Evolutionary conservation across 163 green algal species (phyloP).

Genomic region (Dunaliella salina): DNA sequence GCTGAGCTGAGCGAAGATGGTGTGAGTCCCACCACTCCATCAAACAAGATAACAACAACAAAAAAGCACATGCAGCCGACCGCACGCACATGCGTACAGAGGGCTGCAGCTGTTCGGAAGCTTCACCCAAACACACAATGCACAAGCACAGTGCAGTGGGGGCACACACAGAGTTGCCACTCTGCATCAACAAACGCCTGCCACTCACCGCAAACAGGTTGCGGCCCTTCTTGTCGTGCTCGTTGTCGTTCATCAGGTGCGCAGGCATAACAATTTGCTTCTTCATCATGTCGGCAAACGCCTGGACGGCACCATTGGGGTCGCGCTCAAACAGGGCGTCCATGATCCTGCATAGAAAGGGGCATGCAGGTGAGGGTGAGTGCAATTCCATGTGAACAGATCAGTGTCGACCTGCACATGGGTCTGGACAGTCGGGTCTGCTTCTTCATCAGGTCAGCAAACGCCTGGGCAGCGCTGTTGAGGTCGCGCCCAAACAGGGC

Average conservation of each 20-base stretch:
- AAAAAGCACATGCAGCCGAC: too few relatives aligned
- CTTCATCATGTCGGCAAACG: slow-evolving; percentile 96
- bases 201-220: slow-evolving; percentile 70
- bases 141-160: too few relatives aligned
- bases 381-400: background rate
- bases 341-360: slow-evolving; percentile 5
- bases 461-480: slow-evolving; percentile 79
- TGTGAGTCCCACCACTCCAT: too few relatives aligned
- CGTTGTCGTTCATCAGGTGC: slow-evolving; percentile 88
- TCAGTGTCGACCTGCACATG: too few relatives aligned
- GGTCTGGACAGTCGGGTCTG: slow-evolving; percentile 72
- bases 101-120: too few relatives aligned
- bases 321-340: slow-evolving; percentile 76
- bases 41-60: too few relatives aligned
- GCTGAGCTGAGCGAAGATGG: too few relatives aligned
- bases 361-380: background rate
- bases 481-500: slow-evolving; percentile 80
- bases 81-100: too few relatives aligned
- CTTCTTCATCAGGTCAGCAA: slow-evolving; percentile 98
- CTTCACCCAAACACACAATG: too few relatives aligned
- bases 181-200: too few relatives aligned
- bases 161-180: too few relatives aligned
- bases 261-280: slow-evolving; percentile 99
- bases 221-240: slow-evolving; percentile 60
- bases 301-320: slow-evolving; percentile 77